phyloP scores from a whole-genome alignment of 148 eudicot genomes.

The Rhododendron simsii region DNA sequence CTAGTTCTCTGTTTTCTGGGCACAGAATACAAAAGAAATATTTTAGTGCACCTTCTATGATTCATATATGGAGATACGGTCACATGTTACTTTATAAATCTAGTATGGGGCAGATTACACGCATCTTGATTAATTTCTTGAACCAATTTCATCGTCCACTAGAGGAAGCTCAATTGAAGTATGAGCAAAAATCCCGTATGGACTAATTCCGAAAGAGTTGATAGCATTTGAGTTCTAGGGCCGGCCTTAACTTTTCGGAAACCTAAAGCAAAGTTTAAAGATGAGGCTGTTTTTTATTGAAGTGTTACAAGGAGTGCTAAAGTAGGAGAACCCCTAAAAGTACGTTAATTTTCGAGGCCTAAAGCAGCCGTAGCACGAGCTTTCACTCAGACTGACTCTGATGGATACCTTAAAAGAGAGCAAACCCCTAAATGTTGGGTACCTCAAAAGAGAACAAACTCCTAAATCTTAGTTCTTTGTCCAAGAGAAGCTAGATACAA shows the following conservation, averaged over 20 bases:
- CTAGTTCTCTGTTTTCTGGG: neutral
- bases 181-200: neutral
- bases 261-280: neutral
- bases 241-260: no score
- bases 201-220: neutral
- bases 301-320: no score
- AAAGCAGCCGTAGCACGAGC: neutral
- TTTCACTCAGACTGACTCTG: no score
- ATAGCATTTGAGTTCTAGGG: neutral
- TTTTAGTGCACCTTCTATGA: neutral
- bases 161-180: neutral
- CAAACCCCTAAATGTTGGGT: no score
- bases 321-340: no score
- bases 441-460: neutral
- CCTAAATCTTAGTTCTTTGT: neutral
- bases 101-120: no score
- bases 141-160: neutral
- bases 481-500: neutral
- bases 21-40: neutral
- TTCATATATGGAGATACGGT: neutral
- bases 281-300: neutral
- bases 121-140: no score
- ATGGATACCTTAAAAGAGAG: no score
- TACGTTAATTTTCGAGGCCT: no score
- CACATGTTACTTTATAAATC: no score